Conservation (phyloP, 2,329 filamentous ascomycete genomes). For the Aureobasidium musti region DNA sequence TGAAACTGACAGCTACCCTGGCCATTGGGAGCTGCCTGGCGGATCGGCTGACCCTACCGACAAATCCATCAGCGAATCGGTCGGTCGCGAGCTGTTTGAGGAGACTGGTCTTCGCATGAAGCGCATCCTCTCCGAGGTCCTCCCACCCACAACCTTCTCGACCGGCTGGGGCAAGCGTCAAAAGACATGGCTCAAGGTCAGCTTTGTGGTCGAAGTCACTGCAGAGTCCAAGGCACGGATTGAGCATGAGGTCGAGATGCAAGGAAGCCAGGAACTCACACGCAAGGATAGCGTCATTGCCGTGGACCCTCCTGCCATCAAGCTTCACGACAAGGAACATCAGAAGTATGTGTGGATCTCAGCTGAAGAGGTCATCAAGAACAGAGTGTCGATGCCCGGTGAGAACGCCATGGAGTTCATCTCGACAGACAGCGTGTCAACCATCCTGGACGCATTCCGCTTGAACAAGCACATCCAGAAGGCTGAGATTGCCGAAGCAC, state of each 20-base stretch:
- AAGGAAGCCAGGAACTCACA: conserved; percentile 14
- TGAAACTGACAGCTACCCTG: conserved; percentile 47
- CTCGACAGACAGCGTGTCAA: conserved; percentile 12
- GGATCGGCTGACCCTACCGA: conserved; percentile 51
- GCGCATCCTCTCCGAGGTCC: conserved; percentile 38
- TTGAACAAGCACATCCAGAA: conserved; percentile 29
- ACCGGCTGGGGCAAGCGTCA: conserved; percentile 27
- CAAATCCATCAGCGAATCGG: conserved; percentile 46
- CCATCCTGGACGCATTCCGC: conserved; percentile 31
- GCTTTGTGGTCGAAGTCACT: conserved; percentile 32
- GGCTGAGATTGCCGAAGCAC: conserved; percentile 6
- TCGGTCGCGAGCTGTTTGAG: conserved; percentile 55
- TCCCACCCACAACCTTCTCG: conserved; percentile 28
- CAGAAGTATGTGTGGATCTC: conserved; percentile 45
- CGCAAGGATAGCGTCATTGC: conserved; percentile 25
- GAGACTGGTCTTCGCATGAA: conserved; percentile 48
- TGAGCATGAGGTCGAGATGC: background rate
- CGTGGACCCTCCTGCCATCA: conserved; percentile 13
- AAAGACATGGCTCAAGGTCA: conserved; percentile 30
- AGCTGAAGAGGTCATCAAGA: conserved; percentile 45
- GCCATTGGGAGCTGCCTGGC: conserved; percentile 54
- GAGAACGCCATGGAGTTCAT: conserved; percentile 43
- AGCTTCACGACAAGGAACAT: conserved; percentile 48
- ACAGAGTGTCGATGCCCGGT: conserved; percentile 31
- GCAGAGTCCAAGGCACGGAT: conserved; percentile 12